Evolutionary conservation across 495 filamentous ascomycete genomes (phyloP).

Genomic region (Aspergillus incahuasiensis): DNA sequence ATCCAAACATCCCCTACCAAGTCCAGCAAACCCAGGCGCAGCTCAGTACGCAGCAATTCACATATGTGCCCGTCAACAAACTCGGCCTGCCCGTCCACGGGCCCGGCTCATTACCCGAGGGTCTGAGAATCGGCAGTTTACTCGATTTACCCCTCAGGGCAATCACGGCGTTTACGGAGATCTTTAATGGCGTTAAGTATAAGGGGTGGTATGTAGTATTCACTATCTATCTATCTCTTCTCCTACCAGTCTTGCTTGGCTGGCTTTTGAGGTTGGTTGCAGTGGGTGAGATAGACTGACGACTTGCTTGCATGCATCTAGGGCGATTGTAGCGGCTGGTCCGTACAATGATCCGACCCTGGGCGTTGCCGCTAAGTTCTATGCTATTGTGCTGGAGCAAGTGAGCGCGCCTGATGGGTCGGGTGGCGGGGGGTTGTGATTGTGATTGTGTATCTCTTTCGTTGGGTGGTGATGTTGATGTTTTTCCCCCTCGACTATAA

Average conservation of each 20-base stretch:
- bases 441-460: background rate
- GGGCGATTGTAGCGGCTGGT: conserved; percentile 37
- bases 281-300: too few relatives aligned
- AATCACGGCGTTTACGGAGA: conserved; percentile 39
- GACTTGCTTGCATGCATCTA: conserved; percentile 10
- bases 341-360: conserved; percentile 36
- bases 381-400: conserved; percentile 41
- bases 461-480: background rate
- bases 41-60: conserved; percentile 22
- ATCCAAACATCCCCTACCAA: conserved; percentile 21
- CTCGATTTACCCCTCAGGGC: conserved; percentile 37
- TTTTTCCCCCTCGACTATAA: too few relatives aligned
- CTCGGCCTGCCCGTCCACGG: conserved; percentile 40
- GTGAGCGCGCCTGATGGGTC: background rate
- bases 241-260: too few relatives aligned
- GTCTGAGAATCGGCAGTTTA: conserved; percentile 4
- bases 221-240: too few relatives aligned
- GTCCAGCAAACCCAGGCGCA: conserved; percentile 30
- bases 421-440: background rate
- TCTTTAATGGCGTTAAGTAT: conserved; percentile 44
- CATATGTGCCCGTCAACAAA: conserved; percentile 41
- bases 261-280: too few relatives aligned
- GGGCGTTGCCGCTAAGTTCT: conserved; percentile 37
- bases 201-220: conserved; percentile 44
- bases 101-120: conserved; percentile 28